These are phyloP conservation scores for Fusarium torreyae DNA, from an alignment of 2,329 filamentous ascomycete genomes.

Conservation along the genomic window DNA sequence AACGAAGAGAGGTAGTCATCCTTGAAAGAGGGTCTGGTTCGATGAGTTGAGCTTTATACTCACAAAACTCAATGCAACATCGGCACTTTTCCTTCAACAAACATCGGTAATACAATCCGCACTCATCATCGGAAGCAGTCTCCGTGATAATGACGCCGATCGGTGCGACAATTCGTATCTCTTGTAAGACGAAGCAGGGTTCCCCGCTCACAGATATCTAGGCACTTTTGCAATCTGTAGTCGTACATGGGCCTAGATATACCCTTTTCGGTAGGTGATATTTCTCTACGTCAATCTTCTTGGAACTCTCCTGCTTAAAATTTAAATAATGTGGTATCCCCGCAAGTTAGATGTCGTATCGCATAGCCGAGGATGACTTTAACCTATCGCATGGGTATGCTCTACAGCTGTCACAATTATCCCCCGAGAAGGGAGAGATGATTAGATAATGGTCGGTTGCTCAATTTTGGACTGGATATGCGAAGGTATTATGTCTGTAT, in stretches of 20 bases:
- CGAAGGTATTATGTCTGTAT: too few relatives aligned
- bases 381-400: neutral
- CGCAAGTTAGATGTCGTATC: conserved; percentile 10
- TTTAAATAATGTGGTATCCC: neutral
- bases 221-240: conserved; percentile 35
- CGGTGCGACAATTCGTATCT: conserved; percentile 5
- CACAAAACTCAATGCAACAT: neutral
- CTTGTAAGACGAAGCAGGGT: conserved; percentile 29
- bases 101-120: conserved; percentile 20
- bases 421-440: too few relatives aligned
- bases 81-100: too few relatives aligned
- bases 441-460: neutral
- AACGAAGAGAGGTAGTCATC: neutral
- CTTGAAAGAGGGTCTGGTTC: too few relatives aligned
- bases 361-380: neutral
- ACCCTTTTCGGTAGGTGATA: conserved; percentile 33
- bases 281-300: conserved; percentile 12
- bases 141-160: conserved; percentile 18
- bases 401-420: neutral
- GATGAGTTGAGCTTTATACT: conserved; percentile 9
- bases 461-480: neutral
- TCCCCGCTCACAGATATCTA: conserved; percentile 30
- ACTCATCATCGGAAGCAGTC: conserved; percentile 8
- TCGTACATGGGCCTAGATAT: conserved; percentile 29
- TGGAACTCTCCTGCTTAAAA: neutral